Evolutionary conservation across 306 rosid species (phyloP), one percentile per base, ranked within the genome.

Genomic region (Abrus pulchellus): DNA sequence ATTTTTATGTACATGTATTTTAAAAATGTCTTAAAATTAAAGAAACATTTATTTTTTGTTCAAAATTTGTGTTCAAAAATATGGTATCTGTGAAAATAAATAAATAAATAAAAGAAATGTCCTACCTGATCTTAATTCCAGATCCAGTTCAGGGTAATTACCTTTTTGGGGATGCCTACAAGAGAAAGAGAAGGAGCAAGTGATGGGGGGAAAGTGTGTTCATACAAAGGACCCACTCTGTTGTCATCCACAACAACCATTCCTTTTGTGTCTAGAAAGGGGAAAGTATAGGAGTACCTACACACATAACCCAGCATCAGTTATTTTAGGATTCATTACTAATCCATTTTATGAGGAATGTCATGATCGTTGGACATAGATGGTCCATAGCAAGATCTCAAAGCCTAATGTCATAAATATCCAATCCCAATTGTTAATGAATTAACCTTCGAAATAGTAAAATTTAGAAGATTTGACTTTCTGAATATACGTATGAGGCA

Each of bases 251-350:
- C 86, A 75, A 5, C 83, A 6, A 90, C 92, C 79, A 82, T 80
- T 84, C 93, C 97, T 87, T 90, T 89, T 81, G 97, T 86, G 88
- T 90, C 91, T 83, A 92, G 94, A 80, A 90, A 92, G 63, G 97
- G 97, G 56, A 89, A 92, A 27, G 87, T 44, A 78, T 90, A 92
- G 50, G 89, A 85, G 79, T 92, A 92, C 86, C 97, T 92, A 78
- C 82, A 75, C 45, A 67, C 45, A 67, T 7, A 52, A 45, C 49
- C 30, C 34, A 68, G 50, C 48, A 55, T 34, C 43, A 72, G 36
- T 63, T 29, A 41, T 9, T 20, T 20, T 10, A 63, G 47, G 73
- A 62, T 72, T 29, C 14, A 27, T 36, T 27, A 60, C 54, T n/a
- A 59, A 28, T 44, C 9, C n/a, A 69, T 40, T 64, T 27, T 59